A percentile compares a stretch with the other conserved stretches of the same genome.
Conservation (phyloP, 2,329 filamentous ascomycete genomes). For the Botrytis byssoidea region DNA sequence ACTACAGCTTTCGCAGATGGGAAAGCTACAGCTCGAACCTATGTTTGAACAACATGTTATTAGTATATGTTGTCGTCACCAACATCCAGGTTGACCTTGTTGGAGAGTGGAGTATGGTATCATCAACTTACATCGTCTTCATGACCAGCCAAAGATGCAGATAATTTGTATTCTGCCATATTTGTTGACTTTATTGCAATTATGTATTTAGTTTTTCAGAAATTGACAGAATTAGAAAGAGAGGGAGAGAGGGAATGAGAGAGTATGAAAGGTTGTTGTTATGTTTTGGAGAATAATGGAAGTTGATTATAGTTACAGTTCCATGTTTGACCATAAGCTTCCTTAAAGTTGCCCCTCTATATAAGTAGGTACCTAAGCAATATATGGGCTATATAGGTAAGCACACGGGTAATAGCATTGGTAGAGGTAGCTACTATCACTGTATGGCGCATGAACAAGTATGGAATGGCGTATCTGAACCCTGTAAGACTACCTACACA, state of each 20-base stretch:
- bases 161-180: constrained; percentile 89
- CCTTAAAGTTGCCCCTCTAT: constrained; percentile 19
- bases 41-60: neutral
- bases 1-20: constrained; percentile 69
- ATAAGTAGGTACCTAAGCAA: neutral
- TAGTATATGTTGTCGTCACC: neutral
- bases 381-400: neutral
- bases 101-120: constrained; percentile 21
- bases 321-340: constrained; percentile 28
- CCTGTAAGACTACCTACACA: neutral
- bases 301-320: constrained; percentile 12
- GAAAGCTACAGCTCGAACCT: constrained; percentile 88
- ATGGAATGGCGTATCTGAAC: neutral
- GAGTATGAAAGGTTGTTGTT: constrained; percentile 1
- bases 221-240: constrained; percentile 6
- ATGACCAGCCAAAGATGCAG: constrained; percentile 83
- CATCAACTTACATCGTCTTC: constrained; percentile 78
- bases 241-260: too few species aligned
- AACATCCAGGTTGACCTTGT: constrained; percentile 7
- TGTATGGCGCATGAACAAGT: neutral
- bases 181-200: constrained; percentile 21
- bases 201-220: neutral
- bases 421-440: neutral
- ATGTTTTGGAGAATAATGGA: neutral
- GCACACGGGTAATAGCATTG: neutral